Conservation (phyloP, 2,329 filamentous ascomycete species). For the Tothia fuscella region DNA sequence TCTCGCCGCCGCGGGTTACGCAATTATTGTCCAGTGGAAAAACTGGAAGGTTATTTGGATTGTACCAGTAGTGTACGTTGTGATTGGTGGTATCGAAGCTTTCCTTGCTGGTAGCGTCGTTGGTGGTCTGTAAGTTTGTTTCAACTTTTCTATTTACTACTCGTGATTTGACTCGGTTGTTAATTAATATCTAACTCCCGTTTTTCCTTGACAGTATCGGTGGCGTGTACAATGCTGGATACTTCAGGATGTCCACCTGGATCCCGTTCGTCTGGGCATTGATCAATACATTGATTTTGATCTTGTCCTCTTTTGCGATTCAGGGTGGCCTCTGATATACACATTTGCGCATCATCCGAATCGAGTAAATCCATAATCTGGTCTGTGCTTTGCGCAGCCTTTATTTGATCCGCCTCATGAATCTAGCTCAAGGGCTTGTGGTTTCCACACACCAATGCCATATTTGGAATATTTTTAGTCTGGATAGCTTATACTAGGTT, state of each 20-base stretch:
- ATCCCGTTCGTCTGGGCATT: conserved; percentile 81
- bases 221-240: conserved; percentile 68
- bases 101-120: conserved; percentile 70
- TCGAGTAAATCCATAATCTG: neutral
- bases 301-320: conserved; percentile 85
- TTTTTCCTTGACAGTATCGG: conserved; percentile 46
- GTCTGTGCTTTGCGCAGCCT: too few species aligned
- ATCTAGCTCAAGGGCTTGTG: too few species aligned
- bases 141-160: neutral
- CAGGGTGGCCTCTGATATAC: conserved; percentile 49
- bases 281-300: conserved; percentile 69
- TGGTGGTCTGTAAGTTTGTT: conserved; percentile 56
- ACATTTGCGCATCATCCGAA: neutral
- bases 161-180: conserved; percentile 12
- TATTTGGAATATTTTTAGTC: too few species aligned
- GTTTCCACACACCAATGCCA: too few species aligned
- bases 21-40: conserved; percentile 54
- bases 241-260: conserved; percentile 89
- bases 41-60: conserved; percentile 53
- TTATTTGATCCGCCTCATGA: too few species aligned
- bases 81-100: conserved; percentile 64
- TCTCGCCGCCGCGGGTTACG: conserved; percentile 57
- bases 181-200: neutral
- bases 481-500: too few species aligned
- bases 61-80: conserved; percentile 56